A percentile compares a stretch with the other conserved stretches of the same genome.
Conservation (phyloP, 176 grass and related monocot genomes). For the Thalia dealbata region DNA sequence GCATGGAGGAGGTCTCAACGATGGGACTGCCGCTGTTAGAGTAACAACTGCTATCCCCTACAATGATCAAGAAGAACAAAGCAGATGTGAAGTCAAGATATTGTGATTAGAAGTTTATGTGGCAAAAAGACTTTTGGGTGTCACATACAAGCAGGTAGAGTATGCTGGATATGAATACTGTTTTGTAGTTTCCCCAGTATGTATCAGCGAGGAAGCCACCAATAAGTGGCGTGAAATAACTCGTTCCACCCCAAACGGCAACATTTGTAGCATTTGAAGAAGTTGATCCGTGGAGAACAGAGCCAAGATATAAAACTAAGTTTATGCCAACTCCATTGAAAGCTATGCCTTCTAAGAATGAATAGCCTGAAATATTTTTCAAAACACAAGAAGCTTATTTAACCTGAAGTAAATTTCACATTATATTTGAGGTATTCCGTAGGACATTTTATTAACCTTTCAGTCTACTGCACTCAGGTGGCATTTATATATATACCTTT, state of each 20-base stretch:
- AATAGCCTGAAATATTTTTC: constrained; percentile 42
- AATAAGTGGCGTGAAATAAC: constrained; percentile 60
- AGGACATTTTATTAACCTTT: too few species aligned
- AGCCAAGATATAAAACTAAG: constrained; percentile 71
- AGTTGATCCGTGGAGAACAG: constrained; percentile 60
- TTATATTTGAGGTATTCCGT: too few species aligned
- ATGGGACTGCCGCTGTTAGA: constrained; percentile 49
- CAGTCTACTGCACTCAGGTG: too few species aligned
- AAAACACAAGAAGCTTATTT: background rate
- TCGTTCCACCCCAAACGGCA: constrained; percentile 74
- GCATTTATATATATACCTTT: too few species aligned
- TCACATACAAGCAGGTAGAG: constrained; percentile 67
- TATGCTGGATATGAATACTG: constrained; percentile 41
- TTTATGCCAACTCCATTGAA: constrained; percentile 67
- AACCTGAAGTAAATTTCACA: too few species aligned
- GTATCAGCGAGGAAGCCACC: constrained; percentile 76
- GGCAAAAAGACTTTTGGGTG: background rate
- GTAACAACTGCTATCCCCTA: constrained; percentile 77
- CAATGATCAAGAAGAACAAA: constrained; percentile 20
- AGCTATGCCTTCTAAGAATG: constrained; percentile 82
- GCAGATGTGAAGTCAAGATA: background rate
- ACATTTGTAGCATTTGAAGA: constrained; percentile 72
- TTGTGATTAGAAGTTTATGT: background rate
- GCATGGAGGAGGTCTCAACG: constrained; percentile 48
- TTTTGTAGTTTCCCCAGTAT: constrained; percentile 90